Percentiles rank a stretch among this genome's conserved stretches.
Conservation (phyloP, 1,284 basidiomycete species). For the Paramarasmius palmivorus region DNA sequence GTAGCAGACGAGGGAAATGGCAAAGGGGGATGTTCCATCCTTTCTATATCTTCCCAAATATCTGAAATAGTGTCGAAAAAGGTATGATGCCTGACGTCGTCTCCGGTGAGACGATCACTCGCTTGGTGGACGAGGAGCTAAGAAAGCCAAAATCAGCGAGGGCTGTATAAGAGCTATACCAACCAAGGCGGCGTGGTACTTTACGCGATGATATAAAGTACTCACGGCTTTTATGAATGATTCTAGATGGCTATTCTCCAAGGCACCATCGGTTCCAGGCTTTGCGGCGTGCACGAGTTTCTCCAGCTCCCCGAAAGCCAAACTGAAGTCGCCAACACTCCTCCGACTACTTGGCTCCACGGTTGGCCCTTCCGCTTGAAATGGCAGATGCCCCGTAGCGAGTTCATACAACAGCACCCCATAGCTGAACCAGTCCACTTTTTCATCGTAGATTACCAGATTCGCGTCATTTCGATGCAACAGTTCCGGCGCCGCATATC, state of each 20-base stretch:
- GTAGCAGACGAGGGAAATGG: conserved; percentile 20
- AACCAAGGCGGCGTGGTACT: background rate
- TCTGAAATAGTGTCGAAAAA: conserved; percentile 28
- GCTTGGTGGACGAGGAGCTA: conserved; percentile 30
- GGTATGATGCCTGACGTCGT: conserved; percentile 24
- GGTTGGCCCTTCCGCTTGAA: conserved; percentile 5
- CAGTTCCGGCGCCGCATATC: conserved; percentile 57
- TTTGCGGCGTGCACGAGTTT: conserved; percentile 9
- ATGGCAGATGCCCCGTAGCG: conserved; percentile 41
- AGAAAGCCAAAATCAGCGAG: background rate
- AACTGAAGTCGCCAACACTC: conserved; percentile 23
- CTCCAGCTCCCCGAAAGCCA: conserved; percentile 25
- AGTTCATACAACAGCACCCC: conserved; percentile 63
- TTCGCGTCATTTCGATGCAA: conserved; percentile 32
- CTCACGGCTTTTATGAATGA: conserved; percentile 20
- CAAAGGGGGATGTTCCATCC: conserved; percentile 30
- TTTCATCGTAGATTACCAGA: conserved; percentile 46
- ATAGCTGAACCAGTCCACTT: conserved; percentile 68
- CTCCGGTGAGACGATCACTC: conserved; percentile 26
- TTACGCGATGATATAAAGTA: background rate
- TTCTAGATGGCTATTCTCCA: conserved; percentile 16
- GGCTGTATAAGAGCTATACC: background rate
- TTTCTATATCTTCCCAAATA: conserved; percentile 31
- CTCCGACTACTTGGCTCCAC: conserved; percentile 10
- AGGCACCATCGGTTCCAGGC: background rate